Evolutionary conservation across 1,284 basidiomycete species (phyloP), one percentile per base, ranked within the genome.

Genomic region (Trichosporon inkin): DNA sequence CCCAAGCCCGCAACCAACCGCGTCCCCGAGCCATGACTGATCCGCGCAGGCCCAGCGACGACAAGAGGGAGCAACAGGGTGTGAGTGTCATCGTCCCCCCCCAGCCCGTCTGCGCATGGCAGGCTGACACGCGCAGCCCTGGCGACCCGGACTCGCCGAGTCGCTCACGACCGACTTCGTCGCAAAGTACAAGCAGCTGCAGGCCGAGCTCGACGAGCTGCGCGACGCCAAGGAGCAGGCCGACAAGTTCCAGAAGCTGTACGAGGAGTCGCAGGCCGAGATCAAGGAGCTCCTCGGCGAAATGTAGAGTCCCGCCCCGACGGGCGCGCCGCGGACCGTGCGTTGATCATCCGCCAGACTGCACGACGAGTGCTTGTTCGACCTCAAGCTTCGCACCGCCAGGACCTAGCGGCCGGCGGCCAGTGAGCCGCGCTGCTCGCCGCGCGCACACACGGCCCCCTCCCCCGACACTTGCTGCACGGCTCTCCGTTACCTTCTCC

Each of bases 191-290:
- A 70, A 64, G 2, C 75, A 72, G 35, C 84, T 88, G 0, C 86
- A 85, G 65, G 80, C 82, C 5, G 84, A 88, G 67, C 71, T 89
- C 6, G 85, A 88, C 56, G 56, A 53, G 3, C 80, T 88, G 34
- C 14, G 17, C 19, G 52, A 41, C 11, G 38, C 22, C 3, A 11
- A 34, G 24, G 37, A 14, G 24, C 44, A 49, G 24, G 44, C 44
- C 44, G 44, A 49, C 22, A 49, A 49, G 44, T 49, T 28, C 24
- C 44, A 49, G 44, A 49, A 49, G 24, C 24, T 49, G 24, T 49
- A 49, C 22, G 44, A 49, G 24, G 44, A 49, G 44, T 49, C 44
- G 44, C 44, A 49, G 44, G 44, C 44, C 22, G 44, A 49, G 44
- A 49, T 49, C 22, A 49, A 49, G 44, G 44, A 49, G 44, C 44